Conservation (phyloP, 2,329 filamentous ascomycete species). For the Colletotrichum sp. region DNA sequence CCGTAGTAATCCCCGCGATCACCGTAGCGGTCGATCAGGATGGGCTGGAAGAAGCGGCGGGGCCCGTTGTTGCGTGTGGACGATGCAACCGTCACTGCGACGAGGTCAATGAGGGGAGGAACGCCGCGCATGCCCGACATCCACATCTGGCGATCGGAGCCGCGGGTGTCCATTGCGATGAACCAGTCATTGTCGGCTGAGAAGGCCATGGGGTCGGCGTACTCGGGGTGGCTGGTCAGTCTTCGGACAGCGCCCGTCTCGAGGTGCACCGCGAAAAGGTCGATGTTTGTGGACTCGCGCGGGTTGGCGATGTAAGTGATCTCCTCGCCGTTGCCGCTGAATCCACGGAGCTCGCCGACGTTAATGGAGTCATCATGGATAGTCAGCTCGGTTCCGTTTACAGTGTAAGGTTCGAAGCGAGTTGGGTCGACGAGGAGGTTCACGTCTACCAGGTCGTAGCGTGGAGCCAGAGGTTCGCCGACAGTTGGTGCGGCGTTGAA, state of each 20-base stretch:
- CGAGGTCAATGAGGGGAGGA: slow-evolving; percentile 45
- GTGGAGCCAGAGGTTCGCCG: slow-evolving; percentile 31
- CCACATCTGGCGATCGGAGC: slow-evolving; percentile 45
- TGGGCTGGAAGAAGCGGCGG: slow-evolving; percentile 51
- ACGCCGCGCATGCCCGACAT: slow-evolving; percentile 42
- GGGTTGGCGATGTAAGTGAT: slow-evolving; percentile 45
- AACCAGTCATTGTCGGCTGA: slow-evolving; percentile 48
- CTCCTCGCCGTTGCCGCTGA: slow-evolving; percentile 44
- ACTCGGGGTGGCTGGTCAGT: slow-evolving; percentile 48
- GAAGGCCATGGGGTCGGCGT: slow-evolving; percentile 45
- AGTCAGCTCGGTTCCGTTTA: slow-evolving; percentile 29
- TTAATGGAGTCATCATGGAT: slow-evolving; percentile 35
- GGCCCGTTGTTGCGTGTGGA: slow-evolving; percentile 51
- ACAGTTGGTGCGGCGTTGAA: slow-evolving; percentile 41
- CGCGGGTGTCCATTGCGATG: slow-evolving; percentile 48
- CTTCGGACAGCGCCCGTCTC: slow-evolving; percentile 44
- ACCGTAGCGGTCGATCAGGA: slow-evolving; percentile 46
- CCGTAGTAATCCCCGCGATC: slow-evolving; percentile 50
- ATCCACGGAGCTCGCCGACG: slow-evolving; percentile 50
- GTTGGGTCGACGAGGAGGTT: slow-evolving; percentile 35
- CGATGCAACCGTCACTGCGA: slow-evolving; percentile 34
- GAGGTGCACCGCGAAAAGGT: slow-evolving; percentile 46
- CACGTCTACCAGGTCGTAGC: slow-evolving; percentile 46
- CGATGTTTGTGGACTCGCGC: slow-evolving; percentile 48
- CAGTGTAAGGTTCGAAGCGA: slow-evolving; percentile 23